Base-by-base conservation (phyloP, 495 filamentous ascomycete species). In the Lophiotrema nucula region DNA sequence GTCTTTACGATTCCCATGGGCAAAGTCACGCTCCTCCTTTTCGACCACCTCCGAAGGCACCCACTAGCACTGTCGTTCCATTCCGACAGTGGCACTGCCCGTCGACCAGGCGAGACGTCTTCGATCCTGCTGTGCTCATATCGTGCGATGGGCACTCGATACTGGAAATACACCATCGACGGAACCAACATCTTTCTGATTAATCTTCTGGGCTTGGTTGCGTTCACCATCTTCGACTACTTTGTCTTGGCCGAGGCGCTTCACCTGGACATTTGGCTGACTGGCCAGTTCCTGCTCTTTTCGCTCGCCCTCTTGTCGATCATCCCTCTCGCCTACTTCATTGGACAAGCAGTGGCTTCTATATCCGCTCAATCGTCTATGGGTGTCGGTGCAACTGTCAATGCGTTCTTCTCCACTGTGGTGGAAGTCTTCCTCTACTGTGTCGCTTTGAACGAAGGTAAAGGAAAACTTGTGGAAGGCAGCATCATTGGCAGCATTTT, bases 1-100 rank as follows among this genome's bases (percentile, higher is more conserved):
- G 93, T 99, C 33, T 97, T 99, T 76, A 92, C 85, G 79, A 97
- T 99, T 46, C 93, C 93, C 16, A 99, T 99, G 93, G 93, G 90
- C 46, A 95, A 92, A 69, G 90, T 96, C 42, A 95, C 91, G 0
- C 80, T 90, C 49, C 85, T 96, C 41, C 77, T 99, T 13, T 88
- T 92, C 70, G 86, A 88, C 72, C 93, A 99, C 74, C 84, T 99
- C 28, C 86, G 93, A 21, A 83, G 92, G 19, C 93, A 97, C 73
- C 93, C 93, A 33, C 75, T 99, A 18, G 92, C 93, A 11, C 69
- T 99, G 55, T 91, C 88, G 3, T 99, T 97, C 72, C 88, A 97
- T 69, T 89, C 88, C 15, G 92, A 96, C 66, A 83, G 82, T 42
- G 79, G 85, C 25, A 88, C 85, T 68, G 83, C 87, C 15, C 85